Evolutionary conservation across 805 yeast genomes (phyloP).

Genomic region (Starmerella floris): DNA sequence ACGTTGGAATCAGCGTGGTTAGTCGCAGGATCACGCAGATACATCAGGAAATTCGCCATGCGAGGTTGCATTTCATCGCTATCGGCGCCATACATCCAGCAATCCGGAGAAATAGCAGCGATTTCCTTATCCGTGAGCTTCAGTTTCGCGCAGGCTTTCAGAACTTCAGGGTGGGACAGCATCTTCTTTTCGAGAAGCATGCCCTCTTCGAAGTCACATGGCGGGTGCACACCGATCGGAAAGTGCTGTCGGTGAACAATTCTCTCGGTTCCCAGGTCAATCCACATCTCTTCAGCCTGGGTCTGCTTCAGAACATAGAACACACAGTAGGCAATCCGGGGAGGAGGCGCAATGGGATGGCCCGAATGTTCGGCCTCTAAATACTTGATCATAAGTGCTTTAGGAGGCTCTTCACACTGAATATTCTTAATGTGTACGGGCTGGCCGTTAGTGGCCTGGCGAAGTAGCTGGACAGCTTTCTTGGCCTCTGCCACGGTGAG

Average conservation of each 20-base stretch:
- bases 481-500: constrained; percentile 25
- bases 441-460: constrained; percentile 22
- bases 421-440: constrained; percentile 26
- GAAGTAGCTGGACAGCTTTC: constrained; percentile 22
- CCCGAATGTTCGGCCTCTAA: constrained; percentile 53
- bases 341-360: constrained; percentile 37
- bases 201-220: constrained; percentile 44
- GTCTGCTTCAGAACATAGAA: constrained; percentile 43
- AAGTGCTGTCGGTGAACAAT: constrained; percentile 43
- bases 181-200: constrained; percentile 12
- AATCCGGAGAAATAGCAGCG: constrained; percentile 20
- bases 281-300: constrained; percentile 54
- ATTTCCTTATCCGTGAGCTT: constrained; percentile 25
- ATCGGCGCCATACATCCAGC: constrained; percentile 77
- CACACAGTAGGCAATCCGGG: constrained; percentile 56
- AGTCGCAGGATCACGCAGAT: constrained; percentile 51
- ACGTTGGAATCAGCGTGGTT: constrained; percentile 34
- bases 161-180: constrained; percentile 80
- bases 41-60: constrained; percentile 57
- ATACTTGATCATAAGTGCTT: constrained; percentile 52
- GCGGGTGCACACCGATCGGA: constrained; percentile 56
- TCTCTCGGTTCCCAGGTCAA: constrained; percentile 50
- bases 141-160: constrained; percentile 78
- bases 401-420: constrained; percentile 52
- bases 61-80: constrained; percentile 26